phyloP scores from a whole-genome alignment of 2,329 filamentous ascomycete genomes.

The Graphium sp. region DNA sequence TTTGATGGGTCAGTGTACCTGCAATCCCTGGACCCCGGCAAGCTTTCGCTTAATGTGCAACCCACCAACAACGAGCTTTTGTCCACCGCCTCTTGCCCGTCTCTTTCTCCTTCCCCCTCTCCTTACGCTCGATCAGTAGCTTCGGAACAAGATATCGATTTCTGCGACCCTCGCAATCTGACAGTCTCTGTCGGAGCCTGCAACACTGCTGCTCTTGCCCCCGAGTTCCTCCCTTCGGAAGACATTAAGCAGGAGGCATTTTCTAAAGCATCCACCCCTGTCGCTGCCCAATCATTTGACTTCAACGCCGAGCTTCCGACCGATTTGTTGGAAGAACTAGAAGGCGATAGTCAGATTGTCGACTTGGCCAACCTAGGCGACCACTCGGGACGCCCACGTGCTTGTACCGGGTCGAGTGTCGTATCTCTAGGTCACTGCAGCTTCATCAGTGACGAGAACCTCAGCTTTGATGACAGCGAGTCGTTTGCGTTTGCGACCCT shows the following conservation, averaged over 20 bases:
- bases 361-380: slow-evolving; percentile 51
- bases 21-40: not conserved
- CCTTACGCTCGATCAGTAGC: slow-evolving; percentile 55
- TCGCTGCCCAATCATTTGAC: slow-evolving; percentile 28
- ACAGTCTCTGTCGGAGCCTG: slow-evolving; percentile 50
- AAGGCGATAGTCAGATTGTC: slow-evolving; percentile 78
- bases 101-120: slow-evolving; percentile 73
- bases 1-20: not conserved
- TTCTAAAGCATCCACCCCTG: slow-evolving; percentile 7
- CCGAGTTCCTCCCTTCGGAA: slow-evolving; percentile 53
- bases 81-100: slow-evolving; percentile 63
- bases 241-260: slow-evolving; percentile 33
- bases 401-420: slow-evolving; percentile 50
- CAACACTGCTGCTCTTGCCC: slow-evolving; percentile 28
- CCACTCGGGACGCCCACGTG: slow-evolving; percentile 53
- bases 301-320: slow-evolving; percentile 31
- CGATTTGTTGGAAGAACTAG: slow-evolving; percentile 68
- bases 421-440: slow-evolving; percentile 58
- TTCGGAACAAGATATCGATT: slow-evolving; percentile 60
- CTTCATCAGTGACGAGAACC: slow-evolving; percentile 60
- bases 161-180: slow-evolving; percentile 82
- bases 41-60: not conserved
- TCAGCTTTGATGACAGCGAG: slow-evolving; percentile 57
- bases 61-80: slow-evolving; percentile 33
- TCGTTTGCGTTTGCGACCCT: slow-evolving; percentile 42